Evolutionary conservation across 768 basidiomycete genomes (phyloP), one percentile per base, ranked within the genome.

Genomic region (Pisolithus microcarpus): DNA sequence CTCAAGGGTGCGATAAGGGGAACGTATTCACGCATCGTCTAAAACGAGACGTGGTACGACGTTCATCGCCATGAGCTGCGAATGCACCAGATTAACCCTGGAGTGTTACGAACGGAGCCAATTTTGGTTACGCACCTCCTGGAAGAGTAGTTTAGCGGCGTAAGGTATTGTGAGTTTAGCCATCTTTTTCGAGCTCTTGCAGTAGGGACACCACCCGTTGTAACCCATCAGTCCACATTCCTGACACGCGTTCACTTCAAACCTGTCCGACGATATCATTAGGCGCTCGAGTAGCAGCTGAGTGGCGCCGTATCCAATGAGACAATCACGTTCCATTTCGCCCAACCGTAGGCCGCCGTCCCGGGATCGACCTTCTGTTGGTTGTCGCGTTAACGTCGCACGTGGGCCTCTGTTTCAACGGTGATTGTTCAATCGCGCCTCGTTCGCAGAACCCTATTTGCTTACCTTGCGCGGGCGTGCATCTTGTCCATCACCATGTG

Each of bases 401-500:
- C 93, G 87, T 43, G 96, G 96, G 15, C 96, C 95, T 62, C 91
- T 93, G 65, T 45, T 38, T 26, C n/a, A 23, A 21, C 28, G n/a
- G 15, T 21, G 36, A 21, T 38, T 56, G 13, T 47, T 58, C 50
- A 52, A 57, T 55, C 26, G 39, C 55, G 26, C 28, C 24, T 31
- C 23, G 7, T 18, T 23, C 46, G 48, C 26, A 38, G 48, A 53
- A 57, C 48, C 46, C 58, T 56, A 52, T 48, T 49, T 46, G 61
- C 76, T 60, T 66, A 85, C 91, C 91, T 86, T 46, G 96, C 93
- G 52, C 96, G 85, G 57, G 96, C 96, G 61, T 99, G 96, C 96
- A 99, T 99, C 76, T 99, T 99, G 77, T 99, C 96, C 85, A 97
- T 88, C 46, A 98, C 95, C 95, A 98, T 98, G 72, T 95, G 94